phyloP scores from a whole-genome alignment of 73 alveolate species.

The Uronychia binucleata region DNA sequence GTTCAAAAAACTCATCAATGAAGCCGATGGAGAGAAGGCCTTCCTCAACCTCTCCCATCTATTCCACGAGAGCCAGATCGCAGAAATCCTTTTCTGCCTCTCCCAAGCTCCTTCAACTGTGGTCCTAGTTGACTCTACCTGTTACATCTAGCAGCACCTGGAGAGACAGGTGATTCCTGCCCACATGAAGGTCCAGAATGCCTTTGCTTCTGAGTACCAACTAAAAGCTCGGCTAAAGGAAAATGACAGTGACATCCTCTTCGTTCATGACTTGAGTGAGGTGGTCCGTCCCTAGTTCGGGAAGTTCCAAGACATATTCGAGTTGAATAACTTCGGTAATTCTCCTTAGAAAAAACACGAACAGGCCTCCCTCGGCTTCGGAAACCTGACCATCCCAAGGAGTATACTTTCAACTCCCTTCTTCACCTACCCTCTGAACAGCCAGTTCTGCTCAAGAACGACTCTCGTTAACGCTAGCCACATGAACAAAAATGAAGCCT shows the following conservation, averaged over 20 bases:
- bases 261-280: background rate
- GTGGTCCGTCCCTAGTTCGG: background rate
- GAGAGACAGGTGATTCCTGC: background rate
- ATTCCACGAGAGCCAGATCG: background rate
- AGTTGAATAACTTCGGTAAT: background rate
- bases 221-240: background rate
- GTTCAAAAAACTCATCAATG: constrained; percentile 1
- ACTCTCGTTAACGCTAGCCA: constrained; percentile 1
- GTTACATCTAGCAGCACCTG: constrained; percentile 30
- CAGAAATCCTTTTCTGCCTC: constrained; percentile 4
- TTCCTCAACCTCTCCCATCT: background rate
- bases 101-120: constrained; percentile 50
- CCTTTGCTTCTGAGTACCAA: background rate
- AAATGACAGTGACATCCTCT: background rate
- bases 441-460: constrained; percentile 15
- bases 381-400: background rate
- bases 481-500: constrained; percentile 6
- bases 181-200: background rate
- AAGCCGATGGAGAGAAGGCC: background rate
- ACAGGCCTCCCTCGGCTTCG: background rate
- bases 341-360: background rate
- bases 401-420: constrained; percentile 10
- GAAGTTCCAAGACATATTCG: background rate
- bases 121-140: constrained; percentile 50
- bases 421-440: constrained; percentile 23